Base-by-base conservation (phyloP, 2,329 filamentous ascomycete genomes). In the Penicillium sp. region DNA sequence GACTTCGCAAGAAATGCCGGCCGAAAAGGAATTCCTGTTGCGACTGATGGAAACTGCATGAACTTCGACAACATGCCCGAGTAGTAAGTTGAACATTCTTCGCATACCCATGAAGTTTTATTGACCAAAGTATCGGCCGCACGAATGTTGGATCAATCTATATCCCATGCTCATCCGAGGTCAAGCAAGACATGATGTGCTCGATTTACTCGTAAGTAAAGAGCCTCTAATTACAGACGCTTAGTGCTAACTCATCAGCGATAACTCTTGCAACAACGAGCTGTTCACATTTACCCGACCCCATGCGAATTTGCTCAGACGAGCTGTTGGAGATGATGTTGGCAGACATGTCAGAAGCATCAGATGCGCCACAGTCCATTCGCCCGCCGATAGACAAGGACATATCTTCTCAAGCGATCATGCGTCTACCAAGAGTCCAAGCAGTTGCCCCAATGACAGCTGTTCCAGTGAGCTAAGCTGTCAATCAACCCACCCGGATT, bases 131-230 rank as follows among this genome's bases (percentile, higher is more conserved):
- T 31, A 22, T 14, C 14, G 46, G 50, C 17, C 50, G 41, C 25
- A 52, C 17, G n/a, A 52, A 52, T 19, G 10, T 52, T 19, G 50
- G 50, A 30, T 52, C 50, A 22, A 31, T 52, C 17, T 52, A 52
- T 38, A 41, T 52, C 41, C 50, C 50, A 10, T 52, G 50, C 9
- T n/a, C 50, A 9, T 37, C 41, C 3, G 50, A 52, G 11, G n/a
- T 19, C 12, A 37, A n/a, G 16, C 38, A 45, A 4, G 50, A 52
- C 12, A 37, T 52, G 17, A 52, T 52, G 25, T 52, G 50, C 41
- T 46, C 50, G n/a, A 17, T 52, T n/a, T 52, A 52, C 41, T 14
- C 17, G 25, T 52, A 38, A 46, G 50, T 25, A n/a, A 3, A 46
- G 1, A 30, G 4, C 4, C 3, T 17, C 5, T 12, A 9, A n/a